These are phyloP conservation scores for Boletus sp. DNA, from an alignment of 1,284 basidiomycete genomes.

Conservation along the genomic window DNA sequence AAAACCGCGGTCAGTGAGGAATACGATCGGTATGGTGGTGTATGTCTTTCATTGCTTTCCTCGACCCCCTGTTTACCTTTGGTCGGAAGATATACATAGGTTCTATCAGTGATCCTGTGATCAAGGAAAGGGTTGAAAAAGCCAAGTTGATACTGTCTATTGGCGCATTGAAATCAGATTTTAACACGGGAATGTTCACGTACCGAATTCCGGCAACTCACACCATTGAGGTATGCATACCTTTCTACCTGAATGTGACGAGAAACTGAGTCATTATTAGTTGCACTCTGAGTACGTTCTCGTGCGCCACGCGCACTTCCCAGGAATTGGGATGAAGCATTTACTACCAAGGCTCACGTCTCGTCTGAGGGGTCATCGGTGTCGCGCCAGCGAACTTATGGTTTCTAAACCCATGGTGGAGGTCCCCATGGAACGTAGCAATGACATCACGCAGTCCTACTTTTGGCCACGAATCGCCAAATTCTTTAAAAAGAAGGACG, in stretches of 20 bases:
- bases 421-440: conserved; percentile 47
- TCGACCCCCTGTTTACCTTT: conserved; percentile 7
- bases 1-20: conserved; percentile 80
- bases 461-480: conserved; percentile 82
- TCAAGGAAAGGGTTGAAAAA: conserved; percentile 75
- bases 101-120: conserved; percentile 63
- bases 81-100: conserved; percentile 72
- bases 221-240: conserved; percentile 54
- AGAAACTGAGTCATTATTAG: conserved; percentile 35
- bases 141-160: conserved; percentile 84
- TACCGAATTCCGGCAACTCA: conserved; percentile 61
- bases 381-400: conserved; percentile 38
- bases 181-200: conserved; percentile 86
- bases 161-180: conserved; percentile 81
- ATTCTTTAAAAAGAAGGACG: conserved; percentile 77
- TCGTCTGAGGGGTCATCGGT: conserved; percentile 44
- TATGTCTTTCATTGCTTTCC: conserved; percentile 29
- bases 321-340: conserved; percentile 67
- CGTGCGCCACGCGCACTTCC: conserved; percentile 61
- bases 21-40: conserved; percentile 84
- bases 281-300: conserved; percentile 81
- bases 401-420: conserved; percentile 48
- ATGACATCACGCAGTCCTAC: conserved; percentile 69
- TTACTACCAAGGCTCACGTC: conserved; percentile 66
- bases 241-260: not conserved